Percentiles rank a stretch among this genome's conserved stretches.
These are phyloP conservation scores for Candida railenensis DNA, from an alignment of 805 yeast genomes.

Conservation along the genomic window DNA sequence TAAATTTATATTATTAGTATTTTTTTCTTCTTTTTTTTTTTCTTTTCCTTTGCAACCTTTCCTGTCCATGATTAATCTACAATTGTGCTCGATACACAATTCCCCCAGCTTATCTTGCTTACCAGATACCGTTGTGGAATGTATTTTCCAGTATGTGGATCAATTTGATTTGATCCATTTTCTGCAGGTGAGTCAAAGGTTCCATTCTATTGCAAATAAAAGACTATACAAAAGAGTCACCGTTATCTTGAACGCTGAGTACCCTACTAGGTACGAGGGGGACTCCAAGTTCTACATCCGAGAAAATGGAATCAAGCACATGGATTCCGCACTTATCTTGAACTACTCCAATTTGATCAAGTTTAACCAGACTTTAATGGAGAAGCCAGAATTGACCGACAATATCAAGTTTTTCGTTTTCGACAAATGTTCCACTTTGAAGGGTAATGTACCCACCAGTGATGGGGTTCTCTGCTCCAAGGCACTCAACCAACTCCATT, in stretches of 20 bases:
- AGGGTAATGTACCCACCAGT: neutral
- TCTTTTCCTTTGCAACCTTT: neutral
- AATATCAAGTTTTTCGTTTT: conserved; percentile 29
- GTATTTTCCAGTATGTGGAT: conserved; percentile 24
- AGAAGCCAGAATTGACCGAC: conserved; percentile 18
- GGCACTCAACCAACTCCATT: conserved; percentile 14
- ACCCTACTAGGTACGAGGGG: conserved; percentile 19
- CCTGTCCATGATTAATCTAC: neutral
- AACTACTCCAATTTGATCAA: conserved; percentile 13
- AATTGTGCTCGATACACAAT: neutral
- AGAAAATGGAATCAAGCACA: conserved; percentile 27
- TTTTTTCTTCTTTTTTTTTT: neutral
- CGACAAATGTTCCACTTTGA: conserved; percentile 27
- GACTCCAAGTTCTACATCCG: conserved; percentile 16
- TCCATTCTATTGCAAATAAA: conserved; percentile 21
- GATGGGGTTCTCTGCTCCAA: neutral
- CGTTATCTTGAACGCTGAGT: conserved; percentile 26
- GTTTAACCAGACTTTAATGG: conserved; percentile 19
- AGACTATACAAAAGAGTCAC: conserved; percentile 30
- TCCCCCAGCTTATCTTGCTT: neutral
- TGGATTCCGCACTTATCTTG: conserved; percentile 30
- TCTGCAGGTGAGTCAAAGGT: conserved; percentile 18
- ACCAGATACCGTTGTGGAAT: neutral
- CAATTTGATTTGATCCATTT: conserved; percentile 30
- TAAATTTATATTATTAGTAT: too few species aligned